Percentiles rank a stretch among this genome's conserved stretches.
phyloP scores from a whole-genome alignment of 257 asterid species.

The Nicotiana obtusifolia region DNA sequence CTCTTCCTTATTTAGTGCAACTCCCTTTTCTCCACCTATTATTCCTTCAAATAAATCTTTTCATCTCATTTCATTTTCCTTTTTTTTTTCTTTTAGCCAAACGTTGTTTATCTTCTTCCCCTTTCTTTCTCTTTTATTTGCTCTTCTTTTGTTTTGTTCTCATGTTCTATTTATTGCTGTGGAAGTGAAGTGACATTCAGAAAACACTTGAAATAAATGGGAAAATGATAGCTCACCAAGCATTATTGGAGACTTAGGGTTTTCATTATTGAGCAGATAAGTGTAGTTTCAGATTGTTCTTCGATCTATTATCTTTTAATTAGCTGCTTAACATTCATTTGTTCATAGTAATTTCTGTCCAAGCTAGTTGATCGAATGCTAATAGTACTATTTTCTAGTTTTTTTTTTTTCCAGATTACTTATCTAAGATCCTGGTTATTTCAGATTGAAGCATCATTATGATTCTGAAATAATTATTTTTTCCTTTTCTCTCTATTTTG shows the following conservation, averaged over 20 bases:
- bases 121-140: background rate
- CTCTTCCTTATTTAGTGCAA: conserved; percentile 31
- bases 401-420: too few species aligned
- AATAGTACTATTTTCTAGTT: background rate
- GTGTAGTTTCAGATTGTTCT: background rate
- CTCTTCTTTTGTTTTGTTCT: background rate
- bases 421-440: background rate
- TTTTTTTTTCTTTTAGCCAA: background rate
- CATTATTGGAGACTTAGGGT: conserved; percentile 6
- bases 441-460: background rate
- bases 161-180: background rate
- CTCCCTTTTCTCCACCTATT: conserved; percentile 1
- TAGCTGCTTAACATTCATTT: background rate
- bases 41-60: background rate
- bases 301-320: background rate
- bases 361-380: background rate
- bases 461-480: background rate
- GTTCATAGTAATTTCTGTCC: background rate
- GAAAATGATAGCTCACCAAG: background rate
- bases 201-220: conserved; percentile 1
- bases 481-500: background rate
- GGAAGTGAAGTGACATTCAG: background rate
- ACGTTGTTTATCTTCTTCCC: background rate
- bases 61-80: background rate
- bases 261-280: conserved; percentile 2